These are phyloP conservation scores for Haberlea rhodopensis DNA, from an alignment of 257 asterid species.

Conservation along the genomic window DNA sequence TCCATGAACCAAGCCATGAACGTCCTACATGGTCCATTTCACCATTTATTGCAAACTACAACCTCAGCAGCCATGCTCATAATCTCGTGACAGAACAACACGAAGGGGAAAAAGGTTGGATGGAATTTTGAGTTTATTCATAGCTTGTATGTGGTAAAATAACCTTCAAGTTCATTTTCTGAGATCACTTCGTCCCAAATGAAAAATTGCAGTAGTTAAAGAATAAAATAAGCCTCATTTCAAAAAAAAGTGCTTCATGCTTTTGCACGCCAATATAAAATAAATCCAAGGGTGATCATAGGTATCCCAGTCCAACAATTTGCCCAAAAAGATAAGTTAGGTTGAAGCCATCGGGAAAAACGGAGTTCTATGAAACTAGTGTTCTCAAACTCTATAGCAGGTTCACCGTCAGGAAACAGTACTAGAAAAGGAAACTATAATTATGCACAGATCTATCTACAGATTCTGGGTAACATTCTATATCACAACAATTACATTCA, in stretches of 20 bases:
- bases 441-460: not conserved
- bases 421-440: conserved; percentile 10
- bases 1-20: not conserved
- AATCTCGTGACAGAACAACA: not conserved
- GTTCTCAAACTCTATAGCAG: conserved; percentile 11
- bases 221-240: not conserved
- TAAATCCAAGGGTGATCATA: conserved; percentile 4
- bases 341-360: not conserved
- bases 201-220: not conserved
- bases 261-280: not conserved
- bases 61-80: not conserved
- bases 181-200: not conserved
- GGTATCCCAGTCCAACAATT: not conserved
- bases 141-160: not conserved
- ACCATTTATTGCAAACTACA: not conserved
- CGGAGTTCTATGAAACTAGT: not conserved
- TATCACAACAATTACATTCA: conserved; percentile 10
- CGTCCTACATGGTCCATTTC: not conserved
- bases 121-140: not conserved
- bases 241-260: not conserved
- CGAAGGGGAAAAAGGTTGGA: not conserved
- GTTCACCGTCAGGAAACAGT: conserved; percentile 9
- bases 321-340: conserved; percentile 4
- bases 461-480: conserved; percentile 5
- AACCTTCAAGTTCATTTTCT: not conserved